These are phyloP conservation scores for Amaranthus tricolor DNA, from an alignment of 179 eudicot genomes.

Conservation along the genomic window DNA sequence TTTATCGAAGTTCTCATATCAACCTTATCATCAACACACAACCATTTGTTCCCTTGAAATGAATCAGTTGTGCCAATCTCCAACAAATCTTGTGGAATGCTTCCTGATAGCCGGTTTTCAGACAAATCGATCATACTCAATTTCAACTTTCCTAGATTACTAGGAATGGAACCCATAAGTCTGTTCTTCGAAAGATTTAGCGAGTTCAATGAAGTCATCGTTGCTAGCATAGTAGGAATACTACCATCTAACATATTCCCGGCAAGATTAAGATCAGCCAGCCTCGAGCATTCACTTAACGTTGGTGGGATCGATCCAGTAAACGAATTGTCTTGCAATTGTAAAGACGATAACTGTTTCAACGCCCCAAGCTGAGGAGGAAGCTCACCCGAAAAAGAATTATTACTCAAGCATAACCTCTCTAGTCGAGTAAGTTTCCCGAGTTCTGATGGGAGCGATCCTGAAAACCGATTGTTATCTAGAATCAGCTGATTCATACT, in stretches of 20 bases:
- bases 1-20: slow-evolving; percentile 16
- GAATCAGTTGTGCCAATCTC: slow-evolving; percentile 55
- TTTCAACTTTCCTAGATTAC: slow-evolving; percentile 50
- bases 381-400: slow-evolving; percentile 72
- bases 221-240: slow-evolving; percentile 55
- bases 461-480: slow-evolving; percentile 66
- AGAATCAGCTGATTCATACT: slow-evolving; percentile 54
- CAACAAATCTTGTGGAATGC: slow-evolving; percentile 50
- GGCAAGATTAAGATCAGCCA: slow-evolving; percentile 80
- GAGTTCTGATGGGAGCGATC: slow-evolving; percentile 61
- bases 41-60: slow-evolving; percentile 63
- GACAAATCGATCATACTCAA: slow-evolving; percentile 75
- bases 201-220: slow-evolving; percentile 65
- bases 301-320: slow-evolving; percentile 65
- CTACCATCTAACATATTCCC: slow-evolving; percentile 49
- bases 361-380: slow-evolving; percentile 57
- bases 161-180: slow-evolving; percentile 64
- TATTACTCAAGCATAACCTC: slow-evolving; percentile 55
- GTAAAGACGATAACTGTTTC: slow-evolving; percentile 62
- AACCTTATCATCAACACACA: slow-evolving; percentile 50
- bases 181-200: slow-evolving; percentile 79
- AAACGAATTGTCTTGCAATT: slow-evolving; percentile 56
- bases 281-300: slow-evolving; percentile 53
- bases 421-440: slow-evolving; percentile 58
- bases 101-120: slow-evolving; percentile 66